phyloP scores from a whole-genome alignment of 2,329 filamentous ascomycete genomes.

The Teratosphaeria nubilosa region DNA sequence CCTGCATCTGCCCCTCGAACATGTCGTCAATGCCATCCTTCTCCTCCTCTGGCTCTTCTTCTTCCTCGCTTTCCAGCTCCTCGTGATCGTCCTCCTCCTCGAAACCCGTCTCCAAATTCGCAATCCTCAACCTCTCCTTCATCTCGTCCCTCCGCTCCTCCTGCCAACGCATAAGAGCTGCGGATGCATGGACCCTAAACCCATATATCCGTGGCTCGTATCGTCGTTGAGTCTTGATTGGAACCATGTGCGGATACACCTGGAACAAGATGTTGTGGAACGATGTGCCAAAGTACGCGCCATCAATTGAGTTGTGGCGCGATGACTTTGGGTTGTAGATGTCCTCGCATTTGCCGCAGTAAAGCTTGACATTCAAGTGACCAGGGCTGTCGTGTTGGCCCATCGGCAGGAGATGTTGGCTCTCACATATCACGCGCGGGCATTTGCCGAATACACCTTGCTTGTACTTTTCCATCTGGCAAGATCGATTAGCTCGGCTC shows the following conservation, averaged over 20 bases:
- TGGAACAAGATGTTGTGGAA: constrained; percentile 99
- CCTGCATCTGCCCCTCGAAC: constrained; percentile 24
- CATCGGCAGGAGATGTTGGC: constrained; percentile 87
- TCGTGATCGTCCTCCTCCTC: constrained; percentile 55
- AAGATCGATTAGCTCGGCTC: constrained; percentile 1
- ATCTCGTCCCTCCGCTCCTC: constrained; percentile 69
- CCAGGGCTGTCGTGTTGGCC: constrained; percentile 84
- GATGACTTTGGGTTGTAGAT: constrained; percentile 98
- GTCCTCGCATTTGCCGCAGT: constrained; percentile 94
- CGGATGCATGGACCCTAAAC: constrained; percentile 87
- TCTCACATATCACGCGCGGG: constrained; percentile 88
- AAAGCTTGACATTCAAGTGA: constrained; percentile 86
- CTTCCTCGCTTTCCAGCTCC: constrained; percentile 49
- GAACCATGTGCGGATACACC: constrained; percentile 84
- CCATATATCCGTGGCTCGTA: constrained; percentile 89
- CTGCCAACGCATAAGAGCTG: constrained; percentile 86
- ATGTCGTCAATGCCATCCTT: constrained; percentile 42
- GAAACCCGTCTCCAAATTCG: constrained; percentile 66
- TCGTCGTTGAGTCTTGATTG: constrained; percentile 71
- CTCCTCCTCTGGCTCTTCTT: constrained; percentile 50
- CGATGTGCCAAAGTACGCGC: constrained; percentile 93
- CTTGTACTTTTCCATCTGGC: constrained; percentile 94
- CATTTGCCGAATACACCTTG: constrained; percentile 97
- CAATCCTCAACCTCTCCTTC: constrained; percentile 62
- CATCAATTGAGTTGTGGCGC: constrained; percentile 88